Base-by-base conservation (phyloP, 176 grass and related monocot genomes). In the Oryza meridionalis region DNA sequence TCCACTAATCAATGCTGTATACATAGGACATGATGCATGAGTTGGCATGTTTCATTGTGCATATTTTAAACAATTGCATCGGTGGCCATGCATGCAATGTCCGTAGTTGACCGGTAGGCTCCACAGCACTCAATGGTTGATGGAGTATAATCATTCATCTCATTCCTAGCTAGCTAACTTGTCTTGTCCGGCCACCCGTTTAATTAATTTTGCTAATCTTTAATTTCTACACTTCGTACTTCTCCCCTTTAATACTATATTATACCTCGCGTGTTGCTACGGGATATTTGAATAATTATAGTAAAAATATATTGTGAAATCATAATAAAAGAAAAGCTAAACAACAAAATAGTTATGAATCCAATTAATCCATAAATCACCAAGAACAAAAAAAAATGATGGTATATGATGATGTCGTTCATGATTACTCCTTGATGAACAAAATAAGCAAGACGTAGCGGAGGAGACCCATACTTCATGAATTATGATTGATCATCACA, bases 31-130 rank as follows among this genome's bases (percentile, higher is more conserved):
- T 63, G 69, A 46, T 82, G 68, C 9, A 14, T 49, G 46, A 49
- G 11, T 19, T 72, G 79, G 40, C 79, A 1, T 35, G 26, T 77
- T 40, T 11, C 50, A 53, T 19, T 17, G 11, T 19, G 17, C 5
- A 6, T 15, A 51, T 17, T 51, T 17, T 49, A 49, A 51, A 15
- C 2, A 55, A 55, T 55, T 55, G 50, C 50, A 17, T 53, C 16
- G 50, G 50, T 53, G 51, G 46, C 46, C 46, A 49, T 49, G 46
- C 46, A 49, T 37, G 9, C 42, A 10, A n/a, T 64, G 46, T 11
- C 64, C 85, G 80, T 88, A 66, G 86, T 83, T 88, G 79, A 88
- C 86, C 51, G 79, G 86, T 82, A 65, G 79, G 85, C 78, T 82
- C 85, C 85, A 77, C 79, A 50, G 8, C 72, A 82, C 85, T 77